These are phyloP conservation scores for Cytospora chrysosperma DNA, from an alignment of 2,329 filamentous ascomycete species.

Conservation along the genomic window DNA sequence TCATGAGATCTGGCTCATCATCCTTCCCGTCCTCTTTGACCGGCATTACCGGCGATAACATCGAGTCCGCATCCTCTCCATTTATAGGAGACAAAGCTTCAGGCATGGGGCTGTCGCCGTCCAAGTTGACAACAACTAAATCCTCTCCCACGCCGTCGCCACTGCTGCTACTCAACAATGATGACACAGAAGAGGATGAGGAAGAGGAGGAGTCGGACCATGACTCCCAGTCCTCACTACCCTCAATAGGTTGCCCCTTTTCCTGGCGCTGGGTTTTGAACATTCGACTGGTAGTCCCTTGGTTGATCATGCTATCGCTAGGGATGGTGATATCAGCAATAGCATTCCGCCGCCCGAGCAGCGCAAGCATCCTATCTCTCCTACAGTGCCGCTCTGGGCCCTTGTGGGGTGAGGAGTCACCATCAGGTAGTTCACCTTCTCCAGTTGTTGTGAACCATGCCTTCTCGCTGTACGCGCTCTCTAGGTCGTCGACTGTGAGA, in stretches of 20 bases:
- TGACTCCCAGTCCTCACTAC: constrained; percentile 2
- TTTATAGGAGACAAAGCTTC: background rate
- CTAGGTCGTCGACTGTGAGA: background rate
- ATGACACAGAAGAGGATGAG: background rate
- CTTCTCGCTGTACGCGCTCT: constrained; percentile 15
- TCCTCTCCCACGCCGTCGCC: background rate
- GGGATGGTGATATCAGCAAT: background rate
- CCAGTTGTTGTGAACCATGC: constrained; percentile 7
- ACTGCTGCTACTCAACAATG: background rate
- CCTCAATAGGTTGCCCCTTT: background rate
- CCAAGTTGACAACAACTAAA: background rate
- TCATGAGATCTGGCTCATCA: constrained; percentile 1
- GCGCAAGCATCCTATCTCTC: constrained; percentile 7
- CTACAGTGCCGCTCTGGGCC: background rate
- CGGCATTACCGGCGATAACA: background rate
- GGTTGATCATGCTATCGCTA: background rate
- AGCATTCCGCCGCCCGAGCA: constrained; percentile 5
- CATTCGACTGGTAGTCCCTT: background rate
- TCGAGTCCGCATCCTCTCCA: background rate
- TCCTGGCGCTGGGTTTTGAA: background rate
- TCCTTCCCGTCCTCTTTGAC: background rate
- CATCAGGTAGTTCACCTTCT: background rate
- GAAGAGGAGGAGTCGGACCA: background rate
- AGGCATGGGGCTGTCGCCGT: constrained; percentile 7
- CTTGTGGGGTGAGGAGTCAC: background rate